phyloP scores from a whole-genome alignment of 352 stramenopile species.

The Globisporangium apiculatum region DNA sequence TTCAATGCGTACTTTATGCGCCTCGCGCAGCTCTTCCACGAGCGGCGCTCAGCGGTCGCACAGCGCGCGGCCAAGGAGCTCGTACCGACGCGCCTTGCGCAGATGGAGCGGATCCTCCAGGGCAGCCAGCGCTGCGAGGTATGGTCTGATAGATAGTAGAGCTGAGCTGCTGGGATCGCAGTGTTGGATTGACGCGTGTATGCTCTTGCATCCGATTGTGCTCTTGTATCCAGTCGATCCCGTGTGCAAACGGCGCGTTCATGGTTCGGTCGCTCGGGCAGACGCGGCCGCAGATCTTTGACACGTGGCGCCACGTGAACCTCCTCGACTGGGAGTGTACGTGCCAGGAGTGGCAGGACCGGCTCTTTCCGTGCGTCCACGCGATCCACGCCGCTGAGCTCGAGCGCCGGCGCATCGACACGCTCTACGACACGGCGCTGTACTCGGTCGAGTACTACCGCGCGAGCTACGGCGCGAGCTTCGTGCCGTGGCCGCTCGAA shows the following conservation, averaged over 20 bases:
- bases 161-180: no score
- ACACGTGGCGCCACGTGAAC: constrained; percentile 74
- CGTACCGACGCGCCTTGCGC: constrained; percentile 47
- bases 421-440: constrained; percentile 56
- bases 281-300: constrained; percentile 41
- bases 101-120: constrained; percentile 65
- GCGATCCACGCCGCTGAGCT: constrained; percentile 67
- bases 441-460: constrained; percentile 66
- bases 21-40: constrained; percentile 62
- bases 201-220: constrained; percentile 1
- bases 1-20: constrained; percentile 75
- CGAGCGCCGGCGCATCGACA: constrained; percentile 63
- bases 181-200: not conserved
- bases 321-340: constrained; percentile 70
- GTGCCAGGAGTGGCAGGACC: constrained; percentile 77
- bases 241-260: constrained; percentile 68
- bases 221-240: constrained; percentile 43
- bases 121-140: constrained; percentile 76
- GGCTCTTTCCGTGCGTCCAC: constrained; percentile 69
- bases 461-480: constrained; percentile 47
- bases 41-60: constrained; percentile 50
- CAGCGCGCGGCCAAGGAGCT: constrained; percentile 47
- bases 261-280: constrained; percentile 72
- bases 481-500: constrained; percentile 61
- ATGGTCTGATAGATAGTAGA: constrained; percentile 3